Percentiles rank a stretch among this genome's conserved stretches.
phyloP scores from a whole-genome alignment of 495 filamentous ascomycete genomes.

The Amorphotheca resinae region DNA sequence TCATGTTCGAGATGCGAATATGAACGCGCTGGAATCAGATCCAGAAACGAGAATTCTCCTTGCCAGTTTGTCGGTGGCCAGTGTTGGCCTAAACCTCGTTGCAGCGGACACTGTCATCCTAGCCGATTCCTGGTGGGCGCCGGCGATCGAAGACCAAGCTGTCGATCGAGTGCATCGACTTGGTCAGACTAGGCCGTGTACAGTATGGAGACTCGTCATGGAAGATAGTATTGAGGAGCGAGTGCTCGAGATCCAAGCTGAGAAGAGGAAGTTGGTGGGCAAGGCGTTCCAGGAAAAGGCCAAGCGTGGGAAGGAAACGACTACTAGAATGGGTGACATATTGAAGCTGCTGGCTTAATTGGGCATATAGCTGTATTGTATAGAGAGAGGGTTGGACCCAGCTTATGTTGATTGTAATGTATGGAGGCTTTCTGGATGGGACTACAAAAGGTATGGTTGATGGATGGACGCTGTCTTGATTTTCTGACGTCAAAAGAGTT shows the following conservation, averaged over 20 bases:
- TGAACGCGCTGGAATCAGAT: slow-evolving; percentile 52
- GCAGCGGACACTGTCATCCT: slow-evolving; percentile 81
- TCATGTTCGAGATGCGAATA: slow-evolving; percentile 53
- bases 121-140: slow-evolving; percentile 81
- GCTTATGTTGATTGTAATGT: no score
- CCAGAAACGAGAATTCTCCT: slow-evolving; percentile 66
- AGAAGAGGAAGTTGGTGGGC: slow-evolving; percentile 68
- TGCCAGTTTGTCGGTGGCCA: slow-evolving; percentile 69
- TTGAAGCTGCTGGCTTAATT: slow-evolving; percentile 13
- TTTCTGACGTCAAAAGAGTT: not conserved
- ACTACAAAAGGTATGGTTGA: not conserved
- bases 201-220: slow-evolving; percentile 73
- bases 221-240: slow-evolving; percentile 77
- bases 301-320: slow-evolving; percentile 17
- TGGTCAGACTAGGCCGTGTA: slow-evolving; percentile 67
- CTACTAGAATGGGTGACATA: slow-evolving; percentile 22
- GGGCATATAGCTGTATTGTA: no score
- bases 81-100: slow-evolving; percentile 81
- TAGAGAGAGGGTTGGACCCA: no score
- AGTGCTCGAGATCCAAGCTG: slow-evolving; percentile 67
- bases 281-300: slow-evolving; percentile 56
- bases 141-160: slow-evolving; percentile 84
- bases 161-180: slow-evolving; percentile 83
- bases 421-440: not conserved
- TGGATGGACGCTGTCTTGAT: not conserved